phyloP scores from a whole-genome alignment of 768 basidiomycete species.

The Brasilioporus rufonigricans region DNA sequence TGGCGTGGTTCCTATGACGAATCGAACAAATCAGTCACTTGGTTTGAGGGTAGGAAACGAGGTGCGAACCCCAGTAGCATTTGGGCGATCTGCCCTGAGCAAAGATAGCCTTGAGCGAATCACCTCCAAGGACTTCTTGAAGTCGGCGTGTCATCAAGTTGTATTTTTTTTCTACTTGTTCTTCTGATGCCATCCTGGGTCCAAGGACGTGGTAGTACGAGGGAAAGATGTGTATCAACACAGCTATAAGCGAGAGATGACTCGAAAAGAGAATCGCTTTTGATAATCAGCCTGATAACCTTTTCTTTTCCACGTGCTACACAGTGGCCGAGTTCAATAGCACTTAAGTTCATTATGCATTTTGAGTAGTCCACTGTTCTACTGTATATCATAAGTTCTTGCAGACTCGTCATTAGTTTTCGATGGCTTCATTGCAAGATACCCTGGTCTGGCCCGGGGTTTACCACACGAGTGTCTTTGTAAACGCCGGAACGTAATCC shows the following conservation, averaged over 20 bases:
- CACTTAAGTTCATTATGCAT: no score
- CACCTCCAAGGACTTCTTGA: slow-evolving; percentile 85
- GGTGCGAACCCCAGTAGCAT: slow-evolving; percentile 83
- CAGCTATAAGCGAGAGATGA: background rate
- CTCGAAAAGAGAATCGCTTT: background rate
- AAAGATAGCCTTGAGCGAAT: slow-evolving; percentile 77
- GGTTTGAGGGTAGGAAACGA: background rate
- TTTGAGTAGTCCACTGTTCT: no score
- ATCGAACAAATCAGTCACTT: background rate
- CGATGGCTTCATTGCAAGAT: no score
- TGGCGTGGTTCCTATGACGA: slow-evolving; percentile 74
- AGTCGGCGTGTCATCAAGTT: slow-evolving; percentile 83
- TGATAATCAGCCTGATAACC: background rate
- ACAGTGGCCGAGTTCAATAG: no score
- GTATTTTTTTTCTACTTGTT: slow-evolving; percentile 49
- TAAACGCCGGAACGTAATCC: no score
- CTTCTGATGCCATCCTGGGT: slow-evolving; percentile 31
- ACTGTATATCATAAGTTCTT: no score
- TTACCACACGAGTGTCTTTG: no score
- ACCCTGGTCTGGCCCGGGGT: no score
- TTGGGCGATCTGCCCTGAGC: slow-evolving; percentile 73
- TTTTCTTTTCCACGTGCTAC: no score
- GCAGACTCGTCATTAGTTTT: no score
- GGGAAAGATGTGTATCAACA: background rate
- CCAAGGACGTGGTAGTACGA: background rate